Evolutionary conservation across 805 yeast species (phyloP).

Genomic region (Suhomyces xylopsoci): DNA sequence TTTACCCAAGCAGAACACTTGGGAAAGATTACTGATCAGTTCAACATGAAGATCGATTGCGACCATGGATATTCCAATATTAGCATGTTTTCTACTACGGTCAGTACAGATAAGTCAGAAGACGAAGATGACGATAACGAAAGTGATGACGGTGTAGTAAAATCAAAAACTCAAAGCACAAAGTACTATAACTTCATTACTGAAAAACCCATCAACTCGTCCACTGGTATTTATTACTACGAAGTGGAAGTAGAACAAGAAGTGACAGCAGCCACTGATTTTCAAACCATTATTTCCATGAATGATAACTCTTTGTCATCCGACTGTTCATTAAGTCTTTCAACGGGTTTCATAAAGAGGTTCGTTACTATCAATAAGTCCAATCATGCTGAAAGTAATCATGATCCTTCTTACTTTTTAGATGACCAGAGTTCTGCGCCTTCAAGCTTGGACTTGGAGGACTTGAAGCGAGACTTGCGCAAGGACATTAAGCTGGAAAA

Average conservation of each 20-base stretch:
- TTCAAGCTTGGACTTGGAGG: neutral
- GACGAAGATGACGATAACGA: neutral
- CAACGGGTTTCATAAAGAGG: constrained; percentile 34
- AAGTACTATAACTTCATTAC: constrained; percentile 37
- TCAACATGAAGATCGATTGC: constrained; percentile 23
- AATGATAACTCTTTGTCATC: constrained; percentile 35
- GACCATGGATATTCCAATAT: constrained; percentile 31
- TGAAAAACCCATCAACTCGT: constrained; percentile 30
- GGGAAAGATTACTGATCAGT: constrained; percentile 18
- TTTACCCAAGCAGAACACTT: constrained; percentile 26
- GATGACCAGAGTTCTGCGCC: neutral
- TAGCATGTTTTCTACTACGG: constrained; percentile 11
- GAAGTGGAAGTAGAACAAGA: constrained; percentile 38
- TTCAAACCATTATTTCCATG: constrained; percentile 30
- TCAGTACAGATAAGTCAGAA: neutral
- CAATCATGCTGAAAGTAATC: neutral
- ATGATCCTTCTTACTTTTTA: neutral
- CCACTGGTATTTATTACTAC: constrained; percentile 39
- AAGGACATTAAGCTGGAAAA: constrained; percentile 12
- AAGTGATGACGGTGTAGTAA: neutral
- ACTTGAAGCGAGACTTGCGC: constrained; percentile 6
- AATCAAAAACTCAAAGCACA: constrained; percentile 3
- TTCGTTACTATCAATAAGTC: constrained; percentile 19
- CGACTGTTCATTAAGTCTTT: constrained; percentile 28
- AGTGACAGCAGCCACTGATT: constrained; percentile 28